Evolutionary conservation across 495 filamentous ascomycete species (phyloP).

Genomic region (Neurospora sublineolata): DNA sequence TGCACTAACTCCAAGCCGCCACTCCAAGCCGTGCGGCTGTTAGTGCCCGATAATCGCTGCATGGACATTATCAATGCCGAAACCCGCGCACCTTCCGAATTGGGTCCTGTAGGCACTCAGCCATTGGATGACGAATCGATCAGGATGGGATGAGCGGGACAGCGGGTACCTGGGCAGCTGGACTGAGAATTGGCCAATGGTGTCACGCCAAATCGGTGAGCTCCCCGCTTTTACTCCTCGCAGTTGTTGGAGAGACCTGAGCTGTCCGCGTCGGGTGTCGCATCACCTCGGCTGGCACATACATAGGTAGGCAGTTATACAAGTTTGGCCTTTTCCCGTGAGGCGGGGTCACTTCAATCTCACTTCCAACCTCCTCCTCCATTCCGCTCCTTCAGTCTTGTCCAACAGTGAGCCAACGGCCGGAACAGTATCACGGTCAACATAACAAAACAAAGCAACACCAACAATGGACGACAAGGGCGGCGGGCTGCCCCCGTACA

Average conservation of each 20-base stretch:
- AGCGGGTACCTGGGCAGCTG: neutral
- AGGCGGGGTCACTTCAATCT: neutral
- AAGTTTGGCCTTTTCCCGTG: neutral
- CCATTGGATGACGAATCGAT: neutral
- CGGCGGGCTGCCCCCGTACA: slow-evolving; percentile 12
- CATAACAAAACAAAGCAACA: neutral
- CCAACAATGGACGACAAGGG: slow-evolving; percentile 15
- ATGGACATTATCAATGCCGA: neutral
- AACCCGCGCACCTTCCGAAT: neutral
- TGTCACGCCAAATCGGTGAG: neutral
- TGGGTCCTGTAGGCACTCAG: neutral
- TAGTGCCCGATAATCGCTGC: neutral
- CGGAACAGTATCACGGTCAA: neutral
- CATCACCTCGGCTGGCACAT: neutral
- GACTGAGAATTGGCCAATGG: neutral
- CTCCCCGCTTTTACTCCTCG: neutral
- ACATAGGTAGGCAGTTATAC: neutral
- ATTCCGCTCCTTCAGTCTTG: neutral
- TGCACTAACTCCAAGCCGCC: too few species aligned
- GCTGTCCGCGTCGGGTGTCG: neutral
- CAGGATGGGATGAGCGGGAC: neutral
- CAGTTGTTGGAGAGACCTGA: neutral
- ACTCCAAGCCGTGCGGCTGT: neutral
- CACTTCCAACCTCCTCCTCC: neutral
- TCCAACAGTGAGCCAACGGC: neutral